These are phyloP conservation scores for Pythium phragmitis DNA, from an alignment of 352 stramenopile genomes.

Conservation along the genomic window DNA sequence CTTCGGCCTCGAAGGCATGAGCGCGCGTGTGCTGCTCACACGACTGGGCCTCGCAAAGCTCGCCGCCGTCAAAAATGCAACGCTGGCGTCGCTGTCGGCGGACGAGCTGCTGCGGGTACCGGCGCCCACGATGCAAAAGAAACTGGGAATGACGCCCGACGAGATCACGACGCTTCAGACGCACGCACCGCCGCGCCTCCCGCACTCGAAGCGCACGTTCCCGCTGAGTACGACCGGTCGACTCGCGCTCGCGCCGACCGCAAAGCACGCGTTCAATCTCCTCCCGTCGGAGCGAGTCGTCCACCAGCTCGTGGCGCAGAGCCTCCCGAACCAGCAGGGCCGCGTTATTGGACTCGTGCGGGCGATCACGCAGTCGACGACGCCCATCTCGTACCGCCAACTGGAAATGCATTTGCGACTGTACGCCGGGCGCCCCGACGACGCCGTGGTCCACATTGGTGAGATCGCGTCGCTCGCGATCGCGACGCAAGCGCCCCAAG, in stretches of 20 bases:
- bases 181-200: slow-evolving; percentile 23
- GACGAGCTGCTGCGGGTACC: slow-evolving; percentile 37
- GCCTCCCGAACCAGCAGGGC: slow-evolving; percentile 74
- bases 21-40: slow-evolving; percentile 45
- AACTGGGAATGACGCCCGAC: slow-evolving; percentile 59
- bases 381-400: slow-evolving; percentile 68
- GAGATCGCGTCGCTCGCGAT: slow-evolving; percentile 57
- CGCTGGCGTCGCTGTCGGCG: slow-evolving; percentile 14
- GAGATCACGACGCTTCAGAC: slow-evolving; percentile 41
- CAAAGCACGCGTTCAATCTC: slow-evolving; percentile 66
- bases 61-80: not conserved
- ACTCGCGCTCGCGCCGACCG: slow-evolving; percentile 29
- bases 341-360: slow-evolving; percentile 51
- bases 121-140: slow-evolving; percentile 41
- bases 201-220: slow-evolving; percentile 23
- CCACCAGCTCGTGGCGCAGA: slow-evolving; percentile 50
- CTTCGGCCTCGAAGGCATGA: slow-evolving; percentile 75
- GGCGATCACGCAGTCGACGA: slow-evolving; percentile 46
- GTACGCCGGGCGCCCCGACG: slow-evolving; percentile 67
- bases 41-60: slow-evolving; percentile 65
- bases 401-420: slow-evolving; percentile 72
- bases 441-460: slow-evolving; percentile 50
- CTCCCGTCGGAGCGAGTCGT: slow-evolving; percentile 50
- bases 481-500: slow-evolving; percentile 45
- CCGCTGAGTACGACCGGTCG: slow-evolving; percentile 34